phyloP scores from a whole-genome alignment of 208 protist species.

The Trichomonas tenax region DNA sequence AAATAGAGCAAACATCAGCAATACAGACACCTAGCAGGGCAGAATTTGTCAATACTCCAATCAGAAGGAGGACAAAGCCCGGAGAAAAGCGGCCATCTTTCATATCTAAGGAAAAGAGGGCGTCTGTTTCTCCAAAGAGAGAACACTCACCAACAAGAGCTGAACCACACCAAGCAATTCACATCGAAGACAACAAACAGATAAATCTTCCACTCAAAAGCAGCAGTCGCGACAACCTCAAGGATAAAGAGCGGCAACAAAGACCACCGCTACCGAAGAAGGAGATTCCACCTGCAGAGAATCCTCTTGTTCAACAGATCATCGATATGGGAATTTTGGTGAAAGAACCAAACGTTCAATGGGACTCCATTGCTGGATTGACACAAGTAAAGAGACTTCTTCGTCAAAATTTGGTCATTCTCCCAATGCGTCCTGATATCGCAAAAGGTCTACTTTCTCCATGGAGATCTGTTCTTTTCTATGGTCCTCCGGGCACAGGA shows the following conservation, averaged over 20 bases:
- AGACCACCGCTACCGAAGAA: neutral
- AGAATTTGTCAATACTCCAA: neutral
- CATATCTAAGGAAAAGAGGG: neutral
- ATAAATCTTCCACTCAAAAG: neutral
- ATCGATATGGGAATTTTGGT: slow-evolving; percentile 6
- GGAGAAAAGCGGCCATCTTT: neutral
- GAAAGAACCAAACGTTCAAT: neutral
- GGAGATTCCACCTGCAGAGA: neutral
- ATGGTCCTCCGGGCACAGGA: slow-evolving; percentile 33
- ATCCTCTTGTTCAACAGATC: neutral
- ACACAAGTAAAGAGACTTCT: slow-evolving; percentile 42
- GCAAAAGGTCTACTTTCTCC: slow-evolving; percentile 32
- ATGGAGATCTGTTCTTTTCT: slow-evolving; percentile 32
- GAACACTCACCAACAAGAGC: neutral
- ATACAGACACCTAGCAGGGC: neutral
- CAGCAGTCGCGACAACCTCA: neutral
- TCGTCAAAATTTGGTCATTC: slow-evolving; percentile 44
- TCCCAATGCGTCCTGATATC: slow-evolving; percentile 46
- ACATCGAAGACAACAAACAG: neutral
- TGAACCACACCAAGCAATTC: neutral
- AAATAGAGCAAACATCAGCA: neutral
- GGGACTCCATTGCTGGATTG: neutral
- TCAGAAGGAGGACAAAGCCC: neutral
- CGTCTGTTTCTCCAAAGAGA: no score
- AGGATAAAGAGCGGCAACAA: neutral